A percentile compares a stretch with the other conserved stretches of the same genome.
Conservation (phyloP, 1,284 basidiomycete genomes). For the Cryptococcus maquisensis region DNA sequence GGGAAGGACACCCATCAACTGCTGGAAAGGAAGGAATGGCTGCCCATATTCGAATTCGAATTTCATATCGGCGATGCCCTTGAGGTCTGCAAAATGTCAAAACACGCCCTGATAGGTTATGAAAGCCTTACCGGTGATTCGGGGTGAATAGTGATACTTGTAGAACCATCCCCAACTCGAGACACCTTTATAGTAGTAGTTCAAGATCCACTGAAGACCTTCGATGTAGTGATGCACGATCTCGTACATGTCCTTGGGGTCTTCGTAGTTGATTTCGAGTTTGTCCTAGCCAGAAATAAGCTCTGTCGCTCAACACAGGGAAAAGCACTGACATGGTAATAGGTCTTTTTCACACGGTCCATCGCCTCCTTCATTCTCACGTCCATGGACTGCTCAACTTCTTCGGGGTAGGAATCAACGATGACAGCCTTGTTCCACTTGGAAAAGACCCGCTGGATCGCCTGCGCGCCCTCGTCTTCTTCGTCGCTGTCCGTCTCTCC, state of each 20-base stretch:
- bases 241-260: constrained; percentile 60
- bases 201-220: constrained; percentile 97
- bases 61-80: constrained; percentile 67
- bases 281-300: constrained; percentile 60
- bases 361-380: constrained; percentile 73
- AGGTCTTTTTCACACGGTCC: constrained; percentile 83
- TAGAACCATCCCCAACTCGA: constrained; percentile 99
- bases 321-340: constrained; percentile 68
- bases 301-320: neutral
- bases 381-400: constrained; percentile 73
- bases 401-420: constrained; percentile 60
- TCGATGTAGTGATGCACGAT: constrained; percentile 81
- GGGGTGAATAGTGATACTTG: constrained; percentile 93
- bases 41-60: constrained; percentile 82
- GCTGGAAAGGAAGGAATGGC: constrained; percentile 92
- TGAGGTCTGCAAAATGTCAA: constrained; percentile 60
- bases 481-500: constrained; percentile 48
- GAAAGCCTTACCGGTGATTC: constrained; percentile 70
- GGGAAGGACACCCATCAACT: constrained; percentile 97
- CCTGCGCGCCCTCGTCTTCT: constrained; percentile 17
- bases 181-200: constrained; percentile 96
- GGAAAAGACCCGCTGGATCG: constrained; percentile 64
- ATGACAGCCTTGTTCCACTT: constrained; percentile 86
- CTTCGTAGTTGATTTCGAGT: constrained; percentile 69
- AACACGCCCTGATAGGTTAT: neutral